Evolutionary conservation across 768 basidiomycete genomes (phyloP), one percentile per base, ranked within the genome.

Genomic region (Calocera viscosa): DNA sequence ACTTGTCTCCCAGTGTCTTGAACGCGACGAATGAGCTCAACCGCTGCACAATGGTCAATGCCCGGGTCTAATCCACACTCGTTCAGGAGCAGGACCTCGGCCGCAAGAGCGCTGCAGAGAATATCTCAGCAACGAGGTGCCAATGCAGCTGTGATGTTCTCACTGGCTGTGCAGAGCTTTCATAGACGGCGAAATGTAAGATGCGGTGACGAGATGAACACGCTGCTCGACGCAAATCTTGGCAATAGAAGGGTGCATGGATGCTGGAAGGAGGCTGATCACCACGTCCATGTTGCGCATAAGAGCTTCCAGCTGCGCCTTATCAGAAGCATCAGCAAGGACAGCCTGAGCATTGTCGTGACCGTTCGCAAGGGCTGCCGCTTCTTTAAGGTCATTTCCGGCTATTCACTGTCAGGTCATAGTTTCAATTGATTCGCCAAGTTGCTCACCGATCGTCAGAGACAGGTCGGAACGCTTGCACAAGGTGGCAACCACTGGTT

Each of bases 21-120:
- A 1, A 89, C 76, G 30, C 79, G 77, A 24, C 79, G 76, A 33
- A 94, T 75, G 17, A 95, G 78, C 0, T 86, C 82, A 72, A 91
- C 82, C 0, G 92, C 93, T 12, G 90, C 90, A 74, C 89, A 87
- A 72, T 94, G 91, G 75, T 94, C 91, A 66, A 94, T 86, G 1
- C 91, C 92, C 0, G 92, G 91, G 73, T 94, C 92, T 0, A 94
- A 80, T 0, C 90, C 90, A 39, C 95, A 91, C 76, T 97, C 94
- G 70, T 92, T 94, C 47, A 96, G 80, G 1, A 96, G 77, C 0
- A 94, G 77, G 7, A 94, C 82, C 35, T 83, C 82, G 0, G 85
- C 81, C 2, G 80, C 72, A 39, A 79, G 68, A 2, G 92, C 90
- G 2, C 90, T 88, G 67, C 2, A 19, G 32, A 7, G 22, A 66